phyloP scores from a whole-genome alignment of 208 protist genomes.

The Wallacemonas collosoma region DNA sequence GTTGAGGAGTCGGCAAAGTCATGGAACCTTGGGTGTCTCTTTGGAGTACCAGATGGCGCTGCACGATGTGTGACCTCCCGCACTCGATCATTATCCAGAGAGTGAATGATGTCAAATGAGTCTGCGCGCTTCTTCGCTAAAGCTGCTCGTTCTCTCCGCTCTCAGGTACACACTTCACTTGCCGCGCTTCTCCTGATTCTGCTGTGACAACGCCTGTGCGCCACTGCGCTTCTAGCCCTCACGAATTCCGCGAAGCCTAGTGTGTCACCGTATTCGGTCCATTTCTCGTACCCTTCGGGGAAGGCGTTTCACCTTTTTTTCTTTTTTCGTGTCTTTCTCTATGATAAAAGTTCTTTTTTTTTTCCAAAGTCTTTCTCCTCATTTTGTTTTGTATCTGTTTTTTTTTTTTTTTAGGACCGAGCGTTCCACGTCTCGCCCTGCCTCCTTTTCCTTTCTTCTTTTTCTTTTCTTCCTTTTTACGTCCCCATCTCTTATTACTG shows the following conservation, averaged over 20 bases:
- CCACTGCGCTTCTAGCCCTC: background rate
- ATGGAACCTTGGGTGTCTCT: background rate
- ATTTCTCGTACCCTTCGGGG: background rate
- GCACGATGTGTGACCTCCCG: background rate
- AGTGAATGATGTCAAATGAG: too few relatives aligned
- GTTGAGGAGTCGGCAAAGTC: background rate
- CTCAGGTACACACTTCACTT: too few relatives aligned
- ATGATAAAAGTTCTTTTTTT: background rate
- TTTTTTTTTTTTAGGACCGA: background rate
- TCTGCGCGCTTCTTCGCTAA: background rate
- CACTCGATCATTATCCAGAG: too few relatives aligned
- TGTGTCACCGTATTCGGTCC: background rate
- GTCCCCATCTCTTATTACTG: background rate
- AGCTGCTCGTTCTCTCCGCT: background rate
- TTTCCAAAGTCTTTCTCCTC: background rate
- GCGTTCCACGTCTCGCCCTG: background rate
- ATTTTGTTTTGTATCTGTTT: background rate
- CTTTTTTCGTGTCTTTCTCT: background rate
- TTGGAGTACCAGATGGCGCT: background rate
- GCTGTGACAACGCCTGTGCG: background rate
- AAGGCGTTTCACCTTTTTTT: constrained; percentile 1
- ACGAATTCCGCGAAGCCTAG: background rate
- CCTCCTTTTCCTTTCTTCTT: constrained; percentile 9
- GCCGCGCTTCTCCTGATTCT: background rate
- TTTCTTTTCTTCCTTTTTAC: background rate